These are phyloP conservation scores for Colletotrichum sp. DNA, from an alignment of 2,329 filamentous ascomycete species.

Conservation along the genomic window DNA sequence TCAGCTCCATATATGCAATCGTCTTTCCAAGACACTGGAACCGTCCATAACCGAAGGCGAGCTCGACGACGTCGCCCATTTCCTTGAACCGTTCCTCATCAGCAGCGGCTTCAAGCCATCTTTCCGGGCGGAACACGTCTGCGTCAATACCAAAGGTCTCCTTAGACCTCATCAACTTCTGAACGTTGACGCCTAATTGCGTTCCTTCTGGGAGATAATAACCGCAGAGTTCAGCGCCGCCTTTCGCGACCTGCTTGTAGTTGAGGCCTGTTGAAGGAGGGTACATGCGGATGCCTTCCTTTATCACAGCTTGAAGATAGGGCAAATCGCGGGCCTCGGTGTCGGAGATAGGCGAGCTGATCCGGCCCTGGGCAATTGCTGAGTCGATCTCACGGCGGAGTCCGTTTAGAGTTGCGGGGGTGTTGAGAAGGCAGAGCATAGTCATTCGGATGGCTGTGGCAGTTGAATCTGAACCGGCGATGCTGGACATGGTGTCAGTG, in stretches of 20 bases:
- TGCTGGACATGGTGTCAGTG: background rate
- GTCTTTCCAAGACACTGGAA: constrained; percentile 50
- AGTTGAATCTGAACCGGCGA: constrained; percentile 41
- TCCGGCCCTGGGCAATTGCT: constrained; percentile 11
- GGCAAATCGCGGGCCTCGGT: constrained; percentile 38
- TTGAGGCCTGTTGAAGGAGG: constrained; percentile 52
- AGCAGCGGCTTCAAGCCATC: constrained; percentile 47
- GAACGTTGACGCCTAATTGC: constrained; percentile 44
- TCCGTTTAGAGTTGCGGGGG: constrained; percentile 46
- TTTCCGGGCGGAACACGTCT: constrained; percentile 49
- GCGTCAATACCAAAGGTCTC: constrained; percentile 48
- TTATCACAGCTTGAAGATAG: constrained; percentile 57
- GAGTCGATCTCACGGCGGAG: constrained; percentile 54
- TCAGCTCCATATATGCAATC: constrained; percentile 47
- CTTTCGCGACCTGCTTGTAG: constrained; percentile 52
- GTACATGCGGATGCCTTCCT: constrained; percentile 55
- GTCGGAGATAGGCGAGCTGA: constrained; percentile 31
- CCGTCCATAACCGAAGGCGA: constrained; percentile 46
- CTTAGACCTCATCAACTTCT: constrained; percentile 40
- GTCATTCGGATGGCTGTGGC: constrained; percentile 46
- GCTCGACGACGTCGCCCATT: constrained; percentile 42
- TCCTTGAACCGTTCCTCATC: constrained; percentile 29
- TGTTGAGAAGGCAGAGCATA: constrained; percentile 55
- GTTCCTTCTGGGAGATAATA: constrained; percentile 40
- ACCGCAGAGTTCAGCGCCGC: constrained; percentile 39